These are phyloP conservation scores for Candida corydali DNA, from an alignment of 805 yeast genomes.

Conservation along the genomic window DNA sequence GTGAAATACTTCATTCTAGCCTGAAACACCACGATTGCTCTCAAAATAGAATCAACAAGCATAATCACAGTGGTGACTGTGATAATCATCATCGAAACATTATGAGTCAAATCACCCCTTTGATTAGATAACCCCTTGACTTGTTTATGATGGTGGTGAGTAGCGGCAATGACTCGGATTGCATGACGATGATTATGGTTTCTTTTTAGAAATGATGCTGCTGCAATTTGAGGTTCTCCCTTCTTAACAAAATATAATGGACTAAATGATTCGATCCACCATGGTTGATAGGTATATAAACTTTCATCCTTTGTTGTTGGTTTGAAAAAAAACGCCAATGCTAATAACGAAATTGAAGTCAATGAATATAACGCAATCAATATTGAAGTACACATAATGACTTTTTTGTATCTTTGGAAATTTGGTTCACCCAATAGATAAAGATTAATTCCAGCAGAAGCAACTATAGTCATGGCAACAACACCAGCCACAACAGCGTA, in stretches of 20 bases:
- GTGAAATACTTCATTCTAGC: constrained; percentile 14
- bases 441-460: constrained; percentile 56
- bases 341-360: constrained; percentile 46
- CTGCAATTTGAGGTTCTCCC: constrained; percentile 46
- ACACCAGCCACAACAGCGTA: constrained; percentile 55
- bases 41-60: constrained; percentile 44
- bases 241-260: constrained; percentile 57
- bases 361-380: constrained; percentile 45
- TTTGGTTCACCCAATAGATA: constrained; percentile 46
- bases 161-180: constrained; percentile 54
- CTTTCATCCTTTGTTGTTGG: constrained; percentile 49
- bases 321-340: constrained; percentile 49
- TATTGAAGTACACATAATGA: constrained; percentile 41
- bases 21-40: constrained; percentile 23
- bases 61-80: constrained; percentile 44
- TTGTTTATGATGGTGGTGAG: constrained; percentile 30
- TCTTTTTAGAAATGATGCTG: constrained; percentile 36
- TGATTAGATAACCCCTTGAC: constrained; percentile 30
- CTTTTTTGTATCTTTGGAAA: constrained; percentile 51
- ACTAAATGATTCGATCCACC: constrained; percentile 69
- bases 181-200: constrained; percentile 44
- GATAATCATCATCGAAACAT: constrained; percentile 45
- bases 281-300: constrained; percentile 64
- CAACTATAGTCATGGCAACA: constrained; percentile 65
- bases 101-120: constrained; percentile 43